phyloP scores from a whole-genome alignment of 108 stramenopile genomes.

The Stephanodiscus minutulus region DNA sequence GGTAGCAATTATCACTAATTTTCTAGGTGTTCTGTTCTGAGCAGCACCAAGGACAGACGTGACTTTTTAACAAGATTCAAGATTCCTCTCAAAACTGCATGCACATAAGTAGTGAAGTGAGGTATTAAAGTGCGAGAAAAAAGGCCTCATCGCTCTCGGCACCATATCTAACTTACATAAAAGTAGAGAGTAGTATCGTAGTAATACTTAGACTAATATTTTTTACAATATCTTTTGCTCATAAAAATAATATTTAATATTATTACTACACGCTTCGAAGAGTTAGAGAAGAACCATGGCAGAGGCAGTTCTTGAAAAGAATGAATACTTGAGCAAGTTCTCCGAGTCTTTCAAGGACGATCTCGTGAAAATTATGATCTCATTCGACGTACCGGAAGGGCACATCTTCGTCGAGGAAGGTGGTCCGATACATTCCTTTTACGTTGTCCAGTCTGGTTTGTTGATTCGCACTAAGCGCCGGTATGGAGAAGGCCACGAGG shows the following conservation, averaged over 20 bases:
- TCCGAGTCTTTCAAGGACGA: constrained; percentile 37
- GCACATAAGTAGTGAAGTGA: too few species aligned
- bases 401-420: constrained; percentile 68
- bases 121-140: too few species aligned
- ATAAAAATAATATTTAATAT: neutral
- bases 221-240: too few species aligned
- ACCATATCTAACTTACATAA: too few species aligned
- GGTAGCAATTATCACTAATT: too few species aligned
- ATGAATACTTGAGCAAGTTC: constrained; percentile 4
- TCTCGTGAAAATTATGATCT: constrained; percentile 45
- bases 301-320: constrained; percentile 23
- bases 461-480: constrained; percentile 51
- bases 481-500: constrained; percentile 4
- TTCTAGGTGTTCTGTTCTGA: too few species aligned
- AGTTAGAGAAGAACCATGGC: constrained; percentile 19
- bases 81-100: too few species aligned
- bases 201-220: too few species aligned
- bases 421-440: constrained; percentile 28
- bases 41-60: too few species aligned
- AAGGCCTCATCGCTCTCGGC: too few species aligned
- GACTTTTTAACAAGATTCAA: too few species aligned
- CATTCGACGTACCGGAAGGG: constrained; percentile 45
- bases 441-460: constrained; percentile 55
- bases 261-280: neutral
- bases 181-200: too few species aligned